Evolutionary conservation across 805 yeast genomes (phyloP), one percentile per base, ranked within the genome.

Genomic region (Phaffomyces opuntiae): DNA sequence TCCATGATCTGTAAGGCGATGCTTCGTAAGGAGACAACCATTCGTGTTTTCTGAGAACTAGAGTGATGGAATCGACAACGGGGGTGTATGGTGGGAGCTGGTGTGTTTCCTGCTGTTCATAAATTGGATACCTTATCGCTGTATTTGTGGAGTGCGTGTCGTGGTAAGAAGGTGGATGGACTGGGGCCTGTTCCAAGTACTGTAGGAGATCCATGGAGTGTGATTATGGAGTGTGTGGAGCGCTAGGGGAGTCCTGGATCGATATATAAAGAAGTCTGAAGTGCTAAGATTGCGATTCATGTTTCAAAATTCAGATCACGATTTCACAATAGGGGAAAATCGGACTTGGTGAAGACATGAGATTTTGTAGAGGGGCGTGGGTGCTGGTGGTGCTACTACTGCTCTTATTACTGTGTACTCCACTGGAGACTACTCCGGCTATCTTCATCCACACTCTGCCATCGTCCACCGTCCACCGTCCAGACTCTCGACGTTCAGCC

Each of bases 11-110:
- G 9, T 70, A 61, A 2, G 79, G 71, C 0, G 95, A 73, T 3
- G 79, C 68, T 53, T 83, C 89, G 59, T 81, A 84, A 0, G 96
- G 96, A 5, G 87, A 74, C 2, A 78, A 50, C 83, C 89, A 80
- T 62, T 89, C 96, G 40, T 74, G 56, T 59, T 89, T 90, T 54
- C 89, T 69, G 7, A 75, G 60, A 1, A 83, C 72, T 1, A 75
- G 55, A 0, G 87, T 81, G 3, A 78, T 57, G 44, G 78, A 75
- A 53, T 78, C 73, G 1, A 84, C 78, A 0, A 95, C 74, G 0
- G 96, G 84, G 0, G 74, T 43, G 60, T 87, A 87, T 0, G 49
- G 45, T 1, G 97, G 97, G 7, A 85, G 74, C 2, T 29, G 35
- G 36, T 56, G 42, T 1, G 59, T 53, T 36, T 55, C 59, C 2